Base-by-base conservation (phyloP, 768 basidiomycete genomes). In the Termitomyces sp. region DNA sequence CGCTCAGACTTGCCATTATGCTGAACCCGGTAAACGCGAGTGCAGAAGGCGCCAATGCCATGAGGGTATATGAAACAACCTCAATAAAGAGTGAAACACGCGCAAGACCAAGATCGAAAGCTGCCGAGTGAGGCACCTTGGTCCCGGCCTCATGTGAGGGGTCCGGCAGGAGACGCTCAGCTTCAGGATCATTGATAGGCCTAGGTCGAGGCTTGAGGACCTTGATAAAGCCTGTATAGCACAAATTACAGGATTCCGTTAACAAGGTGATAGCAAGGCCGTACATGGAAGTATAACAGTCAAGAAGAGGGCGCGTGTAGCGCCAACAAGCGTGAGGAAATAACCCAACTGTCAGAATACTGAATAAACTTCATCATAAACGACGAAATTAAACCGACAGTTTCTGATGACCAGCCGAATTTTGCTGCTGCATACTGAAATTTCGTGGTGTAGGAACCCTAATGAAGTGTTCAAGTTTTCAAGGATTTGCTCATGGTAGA, bases 101-200 rank as follows among this genome's bases (percentile, higher is more conserved):
- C 6, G 86, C 83, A 22, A 93, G 73, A 33, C 66, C 66, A n/a
- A 95, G 78, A 71, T 96, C 93, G 66, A 93, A 86, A 0, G 69
- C 47, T 5, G 80, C 69, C 2, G 80, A 77, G 61, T 79, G 78
- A 42, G 72, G 62, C 53, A 72, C 67, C 53, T 70, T 73, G 51
- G 45, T 65, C 26, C 64, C 63, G 16, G 55, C 60, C 7, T 52
- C 52, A 42, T 38, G 50, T n/a, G 49, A 51, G 42, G 22, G 45
- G 66, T 26, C 38, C 8, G 63, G 52, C 14, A 75, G 63, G 13
- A 75, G 69, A 43, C 73, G 74, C 28, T 54, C 51, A 3, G 63
- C 59, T 62, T 75, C 76, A 12, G 18, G 18, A 42, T 61, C 51
- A 4, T 65, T 53, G 51, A 50, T 61, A 24, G 64, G 36, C 32